Evolutionary conservation across 768 basidiomycete genomes (phyloP).

Genomic region (Dictyophora rubrovolvata): DNA sequence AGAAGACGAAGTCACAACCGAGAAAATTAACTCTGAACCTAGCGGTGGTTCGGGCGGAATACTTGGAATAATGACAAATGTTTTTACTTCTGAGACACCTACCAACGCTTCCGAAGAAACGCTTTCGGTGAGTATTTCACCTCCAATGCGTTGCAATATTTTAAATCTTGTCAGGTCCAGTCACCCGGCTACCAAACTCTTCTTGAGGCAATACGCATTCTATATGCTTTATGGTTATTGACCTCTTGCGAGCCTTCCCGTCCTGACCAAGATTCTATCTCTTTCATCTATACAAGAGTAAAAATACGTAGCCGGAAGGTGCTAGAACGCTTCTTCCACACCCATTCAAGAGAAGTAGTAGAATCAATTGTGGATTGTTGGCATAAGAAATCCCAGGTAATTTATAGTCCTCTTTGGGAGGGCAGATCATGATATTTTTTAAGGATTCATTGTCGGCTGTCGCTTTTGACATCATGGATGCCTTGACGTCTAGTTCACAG

Average conservation of each 20-base stretch:
- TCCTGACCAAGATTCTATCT: constrained; percentile 57
- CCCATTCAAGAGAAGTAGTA: constrained; percentile 70
- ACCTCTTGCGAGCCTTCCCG: constrained; percentile 38
- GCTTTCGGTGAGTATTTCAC: constrained; percentile 36
- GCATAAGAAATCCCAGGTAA: constrained; percentile 45
- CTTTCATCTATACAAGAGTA: constrained; percentile 56
- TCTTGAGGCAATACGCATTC: constrained; percentile 69
- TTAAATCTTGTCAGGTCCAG: constrained; percentile 37
- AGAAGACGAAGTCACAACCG: constrained; percentile 39
- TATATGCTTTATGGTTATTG: constrained; percentile 65
- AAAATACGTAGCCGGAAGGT: constrained; percentile 64
- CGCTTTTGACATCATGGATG: constrained; percentile 75
- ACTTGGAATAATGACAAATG: constrained; percentile 83
- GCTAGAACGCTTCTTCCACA: constrained; percentile 78
- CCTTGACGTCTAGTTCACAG: constrained; percentile 76
- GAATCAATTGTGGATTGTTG: constrained; percentile 80
- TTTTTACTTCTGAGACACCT: constrained; percentile 69
- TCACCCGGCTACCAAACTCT: constrained; percentile 71
- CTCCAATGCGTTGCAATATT: background rate
- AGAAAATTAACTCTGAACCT: constrained; percentile 42
- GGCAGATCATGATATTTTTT: constrained; percentile 7
- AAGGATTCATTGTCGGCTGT: constrained; percentile 21
- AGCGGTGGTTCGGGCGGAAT: constrained; percentile 51
- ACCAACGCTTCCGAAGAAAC: constrained; percentile 39
- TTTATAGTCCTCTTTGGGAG: constrained; percentile 15